Evolutionary conservation across 139 green algal genomes (phyloP).

Genomic region (Coelastrella sp.): DNA sequence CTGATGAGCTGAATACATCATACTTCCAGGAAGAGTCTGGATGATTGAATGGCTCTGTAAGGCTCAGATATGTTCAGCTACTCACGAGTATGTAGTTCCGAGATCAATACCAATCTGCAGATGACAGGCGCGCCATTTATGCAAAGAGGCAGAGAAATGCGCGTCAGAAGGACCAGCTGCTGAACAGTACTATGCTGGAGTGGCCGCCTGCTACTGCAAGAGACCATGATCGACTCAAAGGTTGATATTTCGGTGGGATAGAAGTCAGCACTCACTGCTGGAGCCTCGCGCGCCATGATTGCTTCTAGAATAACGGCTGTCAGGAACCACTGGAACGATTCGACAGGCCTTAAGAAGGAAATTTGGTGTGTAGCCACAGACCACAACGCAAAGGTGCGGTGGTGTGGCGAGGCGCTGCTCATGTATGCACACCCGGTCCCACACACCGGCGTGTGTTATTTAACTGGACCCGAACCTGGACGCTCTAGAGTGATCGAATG

Average conservation of each 20-base stretch:
- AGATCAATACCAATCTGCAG: constrained; percentile 96
- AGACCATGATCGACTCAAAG: background rate
- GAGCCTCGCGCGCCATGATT: constrained; percentile 33
- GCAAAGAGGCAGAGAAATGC: background rate
- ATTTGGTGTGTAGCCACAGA: too few relatives aligned
- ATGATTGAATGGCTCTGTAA: background rate
- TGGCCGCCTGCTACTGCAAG: background rate
- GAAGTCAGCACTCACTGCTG: background rate
- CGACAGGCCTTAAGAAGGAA: too few relatives aligned
- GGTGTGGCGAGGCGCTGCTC: background rate
- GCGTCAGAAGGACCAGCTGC: background rate
- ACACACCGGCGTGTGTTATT: too few relatives aligned
- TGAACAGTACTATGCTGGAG: background rate
- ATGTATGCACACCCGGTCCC: background rate
- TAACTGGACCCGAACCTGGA: too few relatives aligned
- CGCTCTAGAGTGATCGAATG: background rate
- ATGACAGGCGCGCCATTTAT: too few relatives aligned
- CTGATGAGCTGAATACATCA: background rate
- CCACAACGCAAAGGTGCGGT: background rate
- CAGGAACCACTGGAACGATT: too few relatives aligned
- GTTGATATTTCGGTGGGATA: background rate
- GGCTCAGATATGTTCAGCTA: background rate
- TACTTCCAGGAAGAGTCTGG: background rate
- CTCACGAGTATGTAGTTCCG: constrained; percentile 93
- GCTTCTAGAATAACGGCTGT: constrained; percentile 6